Conservation (phyloP, 768 basidiomycete genomes). For the Tubosaeta brunneosetosa region DNA sequence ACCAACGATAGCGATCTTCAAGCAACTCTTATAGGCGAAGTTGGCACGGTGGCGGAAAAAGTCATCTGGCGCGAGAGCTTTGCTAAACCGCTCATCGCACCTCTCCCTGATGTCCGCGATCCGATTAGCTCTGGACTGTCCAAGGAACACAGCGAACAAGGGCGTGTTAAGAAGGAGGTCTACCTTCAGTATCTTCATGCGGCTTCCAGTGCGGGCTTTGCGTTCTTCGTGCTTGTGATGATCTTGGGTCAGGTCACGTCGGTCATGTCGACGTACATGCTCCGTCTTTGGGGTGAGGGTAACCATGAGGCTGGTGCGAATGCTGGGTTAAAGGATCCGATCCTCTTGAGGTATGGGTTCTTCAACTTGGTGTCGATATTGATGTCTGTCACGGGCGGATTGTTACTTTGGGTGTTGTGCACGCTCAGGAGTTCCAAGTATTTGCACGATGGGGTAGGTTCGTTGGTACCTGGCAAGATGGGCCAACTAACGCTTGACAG, state of each 20-base stretch:
- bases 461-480: background rate
- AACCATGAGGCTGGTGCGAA: conserved; percentile 61
- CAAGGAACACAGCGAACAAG: conserved; percentile 75
- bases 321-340: conserved; percentile 48
- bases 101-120: conserved; percentile 36
- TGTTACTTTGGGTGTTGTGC: conserved; percentile 76
- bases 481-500: conserved; percentile 31
- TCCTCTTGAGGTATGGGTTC: conserved; percentile 61
- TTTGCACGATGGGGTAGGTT: conserved; percentile 70
- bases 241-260: conserved; percentile 53
- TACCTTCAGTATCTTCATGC: conserved; percentile 77
- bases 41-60: conserved; percentile 46
- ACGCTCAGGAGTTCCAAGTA: conserved; percentile 66
- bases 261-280: conserved; percentile 57
- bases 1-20: conserved; percentile 19
- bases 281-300: conserved; percentile 81
- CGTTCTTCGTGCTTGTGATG: conserved; percentile 55
- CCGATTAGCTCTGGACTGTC: conserved; percentile 44
- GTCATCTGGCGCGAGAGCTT: conserved; percentile 54
- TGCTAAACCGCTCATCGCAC: conserved; percentile 48
- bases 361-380: conserved; percentile 58
- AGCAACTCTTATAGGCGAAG: conserved; percentile 22
- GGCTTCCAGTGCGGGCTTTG: conserved; percentile 70
- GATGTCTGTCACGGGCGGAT: conserved; percentile 49
- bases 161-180: conserved; percentile 71